These are phyloP conservation scores for Xylaria sp. DNA, from an alignment of 2,329 filamentous ascomycete species.

Conservation along the genomic window DNA sequence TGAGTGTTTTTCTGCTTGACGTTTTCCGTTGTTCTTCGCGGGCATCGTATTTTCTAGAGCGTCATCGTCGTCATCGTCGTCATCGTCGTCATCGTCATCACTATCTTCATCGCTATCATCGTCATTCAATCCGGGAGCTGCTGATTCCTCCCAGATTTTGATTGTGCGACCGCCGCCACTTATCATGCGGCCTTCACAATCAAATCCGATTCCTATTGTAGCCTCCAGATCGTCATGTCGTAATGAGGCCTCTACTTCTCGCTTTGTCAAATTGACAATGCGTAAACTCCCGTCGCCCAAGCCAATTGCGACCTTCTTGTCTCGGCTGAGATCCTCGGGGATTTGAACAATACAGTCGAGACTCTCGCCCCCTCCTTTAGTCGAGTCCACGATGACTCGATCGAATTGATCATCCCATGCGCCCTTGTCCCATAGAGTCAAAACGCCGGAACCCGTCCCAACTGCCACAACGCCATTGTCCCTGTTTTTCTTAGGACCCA, in stretches of 20 bases:
- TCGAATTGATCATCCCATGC: conserved; percentile 97
- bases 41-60: conserved; percentile 57
- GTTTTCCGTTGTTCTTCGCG: conserved; percentile 55
- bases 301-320: conserved; percentile 82
- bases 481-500: conserved; percentile 73
- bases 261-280: conserved; percentile 78
- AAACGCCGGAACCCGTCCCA: conserved; percentile 78
- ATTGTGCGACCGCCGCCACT: conserved; percentile 86
- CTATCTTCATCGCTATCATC: conserved; percentile 63
- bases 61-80: conserved; percentile 58
- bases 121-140: conserved; percentile 60
- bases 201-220: conserved; percentile 84
- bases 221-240: conserved; percentile 90
- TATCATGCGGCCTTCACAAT: conserved; percentile 86
- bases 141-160: conserved; percentile 88
- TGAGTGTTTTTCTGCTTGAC: conserved; percentile 54
- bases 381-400: conserved; percentile 79
- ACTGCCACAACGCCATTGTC: conserved; percentile 82
- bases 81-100: conserved; percentile 58
- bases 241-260: conserved; percentile 75
- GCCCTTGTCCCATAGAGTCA: conserved; percentile 94
- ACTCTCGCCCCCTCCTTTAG: conserved; percentile 75
- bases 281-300: conserved; percentile 82
- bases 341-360: conserved; percentile 81
- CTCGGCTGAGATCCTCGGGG: conserved; percentile 74